Conservation (phyloP, 257 asterid species). For the Solanum phureja region DNA sequence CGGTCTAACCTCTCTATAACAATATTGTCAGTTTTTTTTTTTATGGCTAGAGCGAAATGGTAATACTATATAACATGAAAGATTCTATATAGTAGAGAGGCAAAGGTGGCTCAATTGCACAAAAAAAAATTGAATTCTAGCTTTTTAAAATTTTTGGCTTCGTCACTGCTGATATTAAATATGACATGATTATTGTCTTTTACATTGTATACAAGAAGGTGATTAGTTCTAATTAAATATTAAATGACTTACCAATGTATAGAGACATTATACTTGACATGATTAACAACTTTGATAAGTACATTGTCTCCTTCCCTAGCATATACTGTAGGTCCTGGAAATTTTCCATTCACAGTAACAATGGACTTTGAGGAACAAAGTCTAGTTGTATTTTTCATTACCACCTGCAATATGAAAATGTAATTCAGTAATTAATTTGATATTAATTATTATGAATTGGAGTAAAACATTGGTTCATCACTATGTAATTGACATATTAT, state of each 20-base stretch:
- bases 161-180: not conserved
- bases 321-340: conserved; percentile 82
- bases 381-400: conserved; percentile 45
- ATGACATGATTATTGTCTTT: not conserved
- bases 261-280: conserved; percentile 74
- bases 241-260: conserved; percentile 57
- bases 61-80: not conserved
- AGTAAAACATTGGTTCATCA: not conserved
- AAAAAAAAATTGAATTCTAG: not conserved
- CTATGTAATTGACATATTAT: not conserved
- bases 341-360: conserved; percentile 65
- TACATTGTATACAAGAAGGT: not conserved
- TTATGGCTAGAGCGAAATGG: not conserved
- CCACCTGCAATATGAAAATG: conserved; percentile 39
- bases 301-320: conserved; percentile 78
- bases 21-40: not conserved
- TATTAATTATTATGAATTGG: not conserved
- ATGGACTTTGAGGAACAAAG: conserved; percentile 61
- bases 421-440: not conserved
- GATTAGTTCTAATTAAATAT: not conserved
- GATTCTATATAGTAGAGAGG: not conserved
- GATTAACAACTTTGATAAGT: conserved; percentile 63
- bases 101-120: not conserved
- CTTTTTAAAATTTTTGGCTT: not conserved
- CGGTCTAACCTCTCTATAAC: not conserved